These are phyloP conservation scores for Asparagopsis taxiformis DNA, from an alignment of 31 red algal species.

Conservation along the genomic window DNA sequence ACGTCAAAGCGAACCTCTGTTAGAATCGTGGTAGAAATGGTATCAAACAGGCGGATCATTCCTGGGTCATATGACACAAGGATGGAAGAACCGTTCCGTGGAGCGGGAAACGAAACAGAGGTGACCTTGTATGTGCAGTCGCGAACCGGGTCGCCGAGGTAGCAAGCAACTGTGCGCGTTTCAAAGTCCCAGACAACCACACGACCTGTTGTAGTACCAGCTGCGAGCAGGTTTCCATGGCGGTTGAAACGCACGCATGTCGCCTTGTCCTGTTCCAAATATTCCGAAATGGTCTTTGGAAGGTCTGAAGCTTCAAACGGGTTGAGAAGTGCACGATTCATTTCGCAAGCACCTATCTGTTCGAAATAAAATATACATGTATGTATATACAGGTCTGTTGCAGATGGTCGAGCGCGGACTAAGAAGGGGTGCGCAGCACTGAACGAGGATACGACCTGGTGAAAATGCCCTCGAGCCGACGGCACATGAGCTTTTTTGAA, in stretches of 20 bases:
- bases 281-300: conserved; percentile 64
- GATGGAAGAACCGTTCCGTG: conserved; percentile 50
- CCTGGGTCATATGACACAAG: conserved; percentile 23
- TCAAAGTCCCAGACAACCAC: conserved; percentile 94
- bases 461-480: no score
- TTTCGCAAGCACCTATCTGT: no score
- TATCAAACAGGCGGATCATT: conserved; percentile 49
- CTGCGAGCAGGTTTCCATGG: conserved; percentile 91
- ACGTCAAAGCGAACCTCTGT: conserved; percentile 45
- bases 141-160: conserved; percentile 15
- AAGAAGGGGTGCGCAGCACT: no score
- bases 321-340: conserved; percentile 89
- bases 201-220: conserved; percentile 49
- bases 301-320: conserved; percentile 81
- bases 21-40: conserved; percentile 26
- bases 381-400: no score
- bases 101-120: conserved; percentile 56
- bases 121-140: conserved; percentile 12
- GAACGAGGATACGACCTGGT: no score
- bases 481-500: no score
- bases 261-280: conserved; percentile 59
- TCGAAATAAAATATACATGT: no score
- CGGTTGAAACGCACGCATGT: conserved; percentile 91
- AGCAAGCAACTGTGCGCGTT: conserved; percentile 56
- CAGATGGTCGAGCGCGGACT: no score